phyloP scores from a whole-genome alignment of 495 filamentous ascomycete genomes.

The Talaromyces proteolyticus region DNA sequence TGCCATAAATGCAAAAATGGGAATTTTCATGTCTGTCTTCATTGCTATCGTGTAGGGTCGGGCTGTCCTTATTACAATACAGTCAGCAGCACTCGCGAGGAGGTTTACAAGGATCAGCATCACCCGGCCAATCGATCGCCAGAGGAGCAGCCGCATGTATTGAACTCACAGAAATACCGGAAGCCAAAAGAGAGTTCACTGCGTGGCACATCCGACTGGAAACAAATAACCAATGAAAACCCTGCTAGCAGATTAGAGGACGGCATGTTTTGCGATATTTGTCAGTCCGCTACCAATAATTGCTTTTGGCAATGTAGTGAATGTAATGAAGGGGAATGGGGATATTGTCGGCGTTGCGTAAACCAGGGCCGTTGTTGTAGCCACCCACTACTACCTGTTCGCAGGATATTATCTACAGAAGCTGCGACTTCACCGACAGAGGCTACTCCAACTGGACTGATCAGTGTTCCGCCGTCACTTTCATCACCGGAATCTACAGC shows the following conservation, averaged over 20 bases:
- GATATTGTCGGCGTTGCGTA: constrained; percentile 79
- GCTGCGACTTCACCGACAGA: constrained; percentile 17
- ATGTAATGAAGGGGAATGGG: constrained; percentile 91
- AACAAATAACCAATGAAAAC: constrained; percentile 52
- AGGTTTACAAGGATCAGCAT: constrained; percentile 46
- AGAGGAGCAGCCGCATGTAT: constrained; percentile 54
- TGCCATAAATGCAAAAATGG: constrained; percentile 65
- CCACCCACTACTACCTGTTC: constrained; percentile 67
- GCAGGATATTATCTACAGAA: constrained; percentile 26
- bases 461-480: constrained; percentile 28
- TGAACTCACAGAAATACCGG: constrained; percentile 61
- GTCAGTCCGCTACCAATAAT: constrained; percentile 62
- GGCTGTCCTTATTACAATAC: constrained; percentile 79
- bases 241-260: constrained; percentile 61
- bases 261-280: constrained; percentile 79
- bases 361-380: constrained; percentile 71
- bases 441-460: constrained; percentile 18
- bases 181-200: constrained; percentile 37
- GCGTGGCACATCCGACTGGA: constrained; percentile 18
- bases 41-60: constrained; percentile 66
- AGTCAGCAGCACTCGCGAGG: constrained; percentile 59
- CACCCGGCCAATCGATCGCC: constrained; percentile 33
- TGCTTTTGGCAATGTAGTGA: constrained; percentile 78
- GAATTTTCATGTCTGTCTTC: constrained; percentile 67
- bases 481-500: constrained; percentile 16